Evolutionary conservation across 1,139 yeast species (phyloP), one percentile per base, ranked within the genome.

Genomic region (Saccharomyces uvarum): DNA sequence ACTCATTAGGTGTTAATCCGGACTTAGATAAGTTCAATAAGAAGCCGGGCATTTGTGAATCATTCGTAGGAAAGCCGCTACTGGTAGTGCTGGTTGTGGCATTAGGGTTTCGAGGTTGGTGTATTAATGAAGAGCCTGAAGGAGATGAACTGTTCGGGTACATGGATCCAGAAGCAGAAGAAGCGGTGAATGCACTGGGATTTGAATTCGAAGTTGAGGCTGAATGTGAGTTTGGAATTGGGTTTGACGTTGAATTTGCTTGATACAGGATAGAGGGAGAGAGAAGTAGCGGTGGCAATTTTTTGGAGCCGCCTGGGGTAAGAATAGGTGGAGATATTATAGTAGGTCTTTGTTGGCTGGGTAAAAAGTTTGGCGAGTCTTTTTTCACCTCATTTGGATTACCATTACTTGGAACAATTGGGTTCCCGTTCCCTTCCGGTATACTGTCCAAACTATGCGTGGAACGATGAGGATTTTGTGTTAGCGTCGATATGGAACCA

Each of bases 1-100:
- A 80, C 64, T 84, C 90, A 67, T 82, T 84, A 4, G 91, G 89
- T 0, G 89, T 83, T 48, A 85, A 71, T 0, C 88, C 90, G 0
- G 85, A 75, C 60, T 83, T 78, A 33, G 78, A 69, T 54, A 72
- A 61, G 52, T 67, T 68, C 56, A 71, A 50, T 24, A 60, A 54
- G 51, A 65, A 58, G 21, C 63, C 56, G 6, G 63, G 59, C 28
- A 62, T 58, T 32, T 55, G 57, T 14, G 48, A 28, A 16, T 33
- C 33, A 19, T 51, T 48, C 16, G 53, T 48, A 13, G 49, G 49
- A 4, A 29, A n/a, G 3, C 51, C 51, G 24, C 21, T 29, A 24
- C 27, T 24, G 14, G 29, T n/a, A 21, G 9, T 42, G 28, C 24
- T 42, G 13, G 31, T 2, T 11, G 31, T 26, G 5, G 8, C 33